These are phyloP conservation scores for Puccinia polysora DNA, from an alignment of 1,284 basidiomycete genomes.

Conservation along the genomic window DNA sequence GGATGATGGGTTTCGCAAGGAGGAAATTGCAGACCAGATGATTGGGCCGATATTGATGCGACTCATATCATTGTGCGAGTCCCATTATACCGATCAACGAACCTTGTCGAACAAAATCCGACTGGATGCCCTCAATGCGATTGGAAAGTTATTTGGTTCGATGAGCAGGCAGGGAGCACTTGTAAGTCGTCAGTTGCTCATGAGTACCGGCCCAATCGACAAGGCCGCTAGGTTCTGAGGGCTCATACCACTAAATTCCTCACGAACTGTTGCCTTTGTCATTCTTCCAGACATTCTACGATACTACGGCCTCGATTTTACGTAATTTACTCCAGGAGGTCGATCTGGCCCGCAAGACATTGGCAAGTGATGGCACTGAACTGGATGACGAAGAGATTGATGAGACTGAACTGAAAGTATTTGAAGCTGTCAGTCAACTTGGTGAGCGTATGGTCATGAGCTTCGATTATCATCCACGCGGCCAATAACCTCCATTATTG, in stretches of 20 bases:
- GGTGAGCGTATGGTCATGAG: not conserved
- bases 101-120: conserved; percentile 23
- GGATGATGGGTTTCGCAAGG: conserved; percentile 20
- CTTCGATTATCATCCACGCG: not conserved
- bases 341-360: conserved; percentile 3
- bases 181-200: not conserved
- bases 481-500: not conserved
- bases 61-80: conserved; percentile 18
- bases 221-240: too few species aligned
- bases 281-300: conserved; percentile 16
- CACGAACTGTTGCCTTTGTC: not conserved
- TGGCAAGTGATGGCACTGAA: conserved; percentile 3
- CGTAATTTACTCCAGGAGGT: conserved; percentile 1
- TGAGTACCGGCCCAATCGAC: not conserved
- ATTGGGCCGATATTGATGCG: conserved; percentile 7
- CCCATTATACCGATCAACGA: conserved; percentile 5
- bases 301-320: not conserved
- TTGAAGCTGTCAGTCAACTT: conserved; percentile 20
- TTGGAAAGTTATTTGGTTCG: conserved; percentile 10
- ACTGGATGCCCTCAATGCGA: conserved; percentile 21
- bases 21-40: conserved; percentile 13
- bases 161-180: conserved; percentile 14
- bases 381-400: conserved; percentile 25
- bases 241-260: too few species aligned
- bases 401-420: conserved; percentile 28